These are phyloP conservation scores for Ogataea chonburiensis DNA, from an alignment of 805 yeast species.

Conservation along the genomic window DNA sequence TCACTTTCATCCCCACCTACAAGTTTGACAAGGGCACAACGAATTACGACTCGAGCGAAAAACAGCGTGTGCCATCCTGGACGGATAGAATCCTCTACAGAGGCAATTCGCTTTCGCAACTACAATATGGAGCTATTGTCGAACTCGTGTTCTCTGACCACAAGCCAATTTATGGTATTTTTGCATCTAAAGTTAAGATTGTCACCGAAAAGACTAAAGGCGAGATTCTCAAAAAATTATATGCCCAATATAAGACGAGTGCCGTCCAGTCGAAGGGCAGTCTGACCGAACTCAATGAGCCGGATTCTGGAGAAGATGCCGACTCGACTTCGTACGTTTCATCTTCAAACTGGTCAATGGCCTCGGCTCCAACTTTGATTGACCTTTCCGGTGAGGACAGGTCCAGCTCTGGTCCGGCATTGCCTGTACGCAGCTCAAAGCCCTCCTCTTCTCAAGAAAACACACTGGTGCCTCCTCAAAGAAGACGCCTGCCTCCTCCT, in stretches of 20 bases:
- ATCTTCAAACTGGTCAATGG: slow-evolving; percentile 21
- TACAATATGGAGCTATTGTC: slow-evolving; percentile 67
- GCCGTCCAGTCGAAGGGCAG: slow-evolving; percentile 18
- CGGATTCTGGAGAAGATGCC: slow-evolving; percentile 15
- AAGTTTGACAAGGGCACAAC: slow-evolving; percentile 85
- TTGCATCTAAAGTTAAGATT: slow-evolving; percentile 61
- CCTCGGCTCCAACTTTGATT: slow-evolving; percentile 26
- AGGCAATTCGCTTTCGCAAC: slow-evolving; percentile 57
- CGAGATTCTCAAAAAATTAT: slow-evolving; percentile 54
- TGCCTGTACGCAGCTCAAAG: slow-evolving; percentile 17
- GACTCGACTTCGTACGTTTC: slow-evolving; percentile 13
- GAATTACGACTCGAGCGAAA: slow-evolving; percentile 83
- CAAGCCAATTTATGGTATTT: slow-evolving; percentile 86
- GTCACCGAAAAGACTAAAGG: slow-evolving; percentile 64
- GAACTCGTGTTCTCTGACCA: slow-evolving; percentile 75
- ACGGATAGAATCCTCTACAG: slow-evolving; percentile 81
- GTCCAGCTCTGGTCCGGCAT: slow-evolving; percentile 15
- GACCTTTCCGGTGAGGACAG: slow-evolving; percentile 17
- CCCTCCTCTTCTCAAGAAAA: slow-evolving; percentile 12
- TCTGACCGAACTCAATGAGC: slow-evolving; percentile 34
- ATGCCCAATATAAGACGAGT: slow-evolving; percentile 50
- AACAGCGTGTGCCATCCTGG: slow-evolving; percentile 94
- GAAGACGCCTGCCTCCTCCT: slow-evolving; percentile 26
- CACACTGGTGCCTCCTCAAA: slow-evolving; percentile 14
- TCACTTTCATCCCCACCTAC: slow-evolving; percentile 85